phyloP scores from a whole-genome alignment of 2,329 filamentous ascomycete genomes.

The Fusarium globosum region DNA sequence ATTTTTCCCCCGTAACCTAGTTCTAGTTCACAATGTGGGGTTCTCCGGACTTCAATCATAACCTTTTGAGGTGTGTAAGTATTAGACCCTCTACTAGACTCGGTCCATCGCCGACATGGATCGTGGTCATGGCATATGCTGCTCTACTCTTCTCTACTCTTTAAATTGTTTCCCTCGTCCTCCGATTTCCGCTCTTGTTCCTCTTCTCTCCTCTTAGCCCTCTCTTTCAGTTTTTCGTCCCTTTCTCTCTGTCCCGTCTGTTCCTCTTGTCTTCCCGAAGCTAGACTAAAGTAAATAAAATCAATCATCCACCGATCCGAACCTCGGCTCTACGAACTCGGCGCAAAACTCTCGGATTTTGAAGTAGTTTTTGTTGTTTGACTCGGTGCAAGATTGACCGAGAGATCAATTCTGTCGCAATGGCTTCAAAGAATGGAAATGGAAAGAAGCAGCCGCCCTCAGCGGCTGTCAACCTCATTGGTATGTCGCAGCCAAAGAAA shows the following conservation, averaged over 20 bases:
- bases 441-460: slow-evolving; percentile 80
- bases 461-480: slow-evolving; percentile 89
- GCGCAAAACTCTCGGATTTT: slow-evolving; percentile 20
- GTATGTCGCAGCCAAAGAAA: slow-evolving; percentile 60
- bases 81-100: slow-evolving; percentile 11
- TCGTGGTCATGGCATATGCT: slow-evolving; percentile 20
- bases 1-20: slow-evolving; percentile 24
- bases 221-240: background rate
- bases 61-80: slow-evolving; percentile 30
- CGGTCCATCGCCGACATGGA: slow-evolving; percentile 28
- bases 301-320: slow-evolving; percentile 24
- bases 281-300: slow-evolving; percentile 15
- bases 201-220: slow-evolving; percentile 12
- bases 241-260: background rate
- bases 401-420: slow-evolving; percentile 36
- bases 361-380: background rate
- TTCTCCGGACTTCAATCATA: slow-evolving; percentile 29
- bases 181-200: slow-evolving; percentile 15
- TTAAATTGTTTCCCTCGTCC: slow-evolving; percentile 25
- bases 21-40: slow-evolving; percentile 28
- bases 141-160: background rate
- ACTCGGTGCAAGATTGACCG: slow-evolving; percentile 5
- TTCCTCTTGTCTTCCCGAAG: background rate
- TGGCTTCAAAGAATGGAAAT: slow-evolving; percentile 48
- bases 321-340: slow-evolving; percentile 37